Evolutionary conservation across 257 asterid species (phyloP).

Genomic region (Haberlea rhodopensis): DNA sequence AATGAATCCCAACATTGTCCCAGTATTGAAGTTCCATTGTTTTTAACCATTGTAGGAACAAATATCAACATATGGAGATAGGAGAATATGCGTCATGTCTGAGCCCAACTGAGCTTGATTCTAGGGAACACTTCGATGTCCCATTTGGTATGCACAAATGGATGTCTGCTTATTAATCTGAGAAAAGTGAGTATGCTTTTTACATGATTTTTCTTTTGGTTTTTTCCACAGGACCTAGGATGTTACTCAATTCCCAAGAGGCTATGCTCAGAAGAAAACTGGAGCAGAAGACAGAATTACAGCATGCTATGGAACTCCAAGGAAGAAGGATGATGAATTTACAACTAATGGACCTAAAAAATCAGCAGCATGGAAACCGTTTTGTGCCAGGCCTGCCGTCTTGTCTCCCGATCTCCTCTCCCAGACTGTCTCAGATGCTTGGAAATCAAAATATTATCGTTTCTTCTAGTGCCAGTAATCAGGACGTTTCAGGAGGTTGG

Average conservation of each 20-base stretch:
- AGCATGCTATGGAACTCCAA: constrained; percentile 76
- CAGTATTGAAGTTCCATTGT: constrained; percentile 1
- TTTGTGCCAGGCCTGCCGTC: constrained; percentile 43
- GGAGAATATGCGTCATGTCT: constrained; percentile 62
- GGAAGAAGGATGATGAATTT: constrained; percentile 73
- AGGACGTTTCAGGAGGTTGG: constrained; percentile 57
- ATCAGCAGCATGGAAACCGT: constrained; percentile 42
- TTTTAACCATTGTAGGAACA: constrained; percentile 50
- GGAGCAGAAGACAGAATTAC: constrained; percentile 76
- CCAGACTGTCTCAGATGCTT: constrained; percentile 44
- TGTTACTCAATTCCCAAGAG: constrained; percentile 64
- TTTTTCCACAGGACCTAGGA: constrained; percentile 52
- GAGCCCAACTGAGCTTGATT: constrained; percentile 65
- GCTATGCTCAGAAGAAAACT: constrained; percentile 64
- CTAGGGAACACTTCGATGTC: constrained; percentile 61
- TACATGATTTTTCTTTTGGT: background rate
- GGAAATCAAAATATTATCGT: constrained; percentile 35
- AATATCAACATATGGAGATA: constrained; percentile 64
- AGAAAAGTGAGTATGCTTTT: background rate
- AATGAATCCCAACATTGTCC: background rate
- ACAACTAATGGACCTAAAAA: constrained; percentile 70
- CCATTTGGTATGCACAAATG: constrained; percentile 58
- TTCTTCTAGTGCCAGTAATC: constrained; percentile 36
- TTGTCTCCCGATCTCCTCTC: constrained; percentile 40
- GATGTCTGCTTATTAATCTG: background rate